These are phyloP conservation scores for Penicillium sp. DNA, from an alignment of 2,329 filamentous ascomycete genomes.

Conservation along the genomic window DNA sequence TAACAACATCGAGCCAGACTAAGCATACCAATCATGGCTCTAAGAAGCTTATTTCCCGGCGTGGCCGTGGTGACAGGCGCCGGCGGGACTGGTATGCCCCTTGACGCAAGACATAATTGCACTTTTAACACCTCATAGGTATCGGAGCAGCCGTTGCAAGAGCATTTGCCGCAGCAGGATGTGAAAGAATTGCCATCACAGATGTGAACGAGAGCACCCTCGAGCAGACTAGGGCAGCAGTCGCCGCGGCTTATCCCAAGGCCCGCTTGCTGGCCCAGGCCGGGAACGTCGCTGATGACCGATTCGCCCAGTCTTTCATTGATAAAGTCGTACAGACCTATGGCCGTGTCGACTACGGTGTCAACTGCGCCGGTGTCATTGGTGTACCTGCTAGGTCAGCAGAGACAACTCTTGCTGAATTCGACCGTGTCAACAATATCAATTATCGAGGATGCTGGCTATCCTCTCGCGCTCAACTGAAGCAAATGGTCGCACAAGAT, in stretches of 20 bases:
- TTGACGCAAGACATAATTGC: slow-evolving; percentile 1
- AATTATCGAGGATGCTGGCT: slow-evolving; percentile 54
- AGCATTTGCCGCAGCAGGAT: slow-evolving; percentile 50
- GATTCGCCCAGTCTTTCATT: slow-evolving; percentile 41
- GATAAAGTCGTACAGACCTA: slow-evolving; percentile 23
- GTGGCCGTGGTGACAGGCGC: slow-evolving; percentile 49
- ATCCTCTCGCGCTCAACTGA: slow-evolving; percentile 43
- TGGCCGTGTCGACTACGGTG: slow-evolving; percentile 52
- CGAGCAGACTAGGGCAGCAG: slow-evolving; percentile 22
- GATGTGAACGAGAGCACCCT: slow-evolving; percentile 47
- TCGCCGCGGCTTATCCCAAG: slow-evolving; percentile 34
- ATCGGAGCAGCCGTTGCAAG: slow-evolving; percentile 54
- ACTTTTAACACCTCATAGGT: slow-evolving; percentile 34
- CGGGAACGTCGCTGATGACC: slow-evolving; percentile 49
- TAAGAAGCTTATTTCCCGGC: slow-evolving; percentile 37
- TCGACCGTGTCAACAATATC: slow-evolving; percentile 52
- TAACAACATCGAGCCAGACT: neutral
- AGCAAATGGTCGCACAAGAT: slow-evolving; percentile 47
- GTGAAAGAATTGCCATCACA: slow-evolving; percentile 51
- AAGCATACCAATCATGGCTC: neutral
- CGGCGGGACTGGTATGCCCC: slow-evolving; percentile 43
- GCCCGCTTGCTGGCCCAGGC: slow-evolving; percentile 32
- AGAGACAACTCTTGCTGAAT: slow-evolving; percentile 47
- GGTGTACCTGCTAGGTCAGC: slow-evolving; percentile 26
- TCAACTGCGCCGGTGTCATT: slow-evolving; percentile 53